Evolutionary conservation across 352 stramenopile genomes (phyloP), one percentile per base, ranked within the genome.

Genomic region (Phytophthora capsici): DNA sequence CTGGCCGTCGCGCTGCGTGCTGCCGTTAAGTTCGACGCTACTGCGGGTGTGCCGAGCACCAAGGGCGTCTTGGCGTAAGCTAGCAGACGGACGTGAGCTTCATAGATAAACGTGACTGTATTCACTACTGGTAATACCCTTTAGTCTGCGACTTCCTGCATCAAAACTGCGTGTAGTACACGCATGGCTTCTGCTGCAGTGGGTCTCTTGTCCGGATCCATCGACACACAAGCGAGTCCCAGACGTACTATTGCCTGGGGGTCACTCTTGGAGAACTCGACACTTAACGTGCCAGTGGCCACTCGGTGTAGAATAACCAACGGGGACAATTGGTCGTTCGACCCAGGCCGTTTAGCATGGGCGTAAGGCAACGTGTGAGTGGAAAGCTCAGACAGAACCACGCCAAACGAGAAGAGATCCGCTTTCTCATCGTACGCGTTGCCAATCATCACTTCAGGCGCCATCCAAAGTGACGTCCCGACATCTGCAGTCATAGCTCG

Each of bases 1-100:
- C 73, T 97, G 46, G 93, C 89, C 3, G 80, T 98, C 4, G 92
- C 93, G 5, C 57, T 98, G 36, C 84, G 91, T 23, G 61, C 71
- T 46, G 91, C 93, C 7, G 86, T 98, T 36, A 78, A 75, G 53
- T 50, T 58, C 48, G 93, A 98, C 46, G 75, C 67, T 16, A 92
- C 82, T 17, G 92, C 93, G 4, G 91, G 89, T 25, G 73, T 98
- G 17, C 93, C 93, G 9, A 96, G 85, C 62, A 98, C 93, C 43
- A 98, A 98, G 76, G 93, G 93, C 12, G 83, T 98, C 23, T 77
- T 98, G 8, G 86, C 80, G 4, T 96, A 80, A 73, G 46, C 43
- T 34, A 13, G 28, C 10, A 14, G 28, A 34, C 28, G 28, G 28
- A 34, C 28, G 10, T 34, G 28, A 34, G 28, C 28, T 34, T 34